Base-by-base conservation (phyloP, 176 grass and related monocot species). In the Zizania latifolia region DNA sequence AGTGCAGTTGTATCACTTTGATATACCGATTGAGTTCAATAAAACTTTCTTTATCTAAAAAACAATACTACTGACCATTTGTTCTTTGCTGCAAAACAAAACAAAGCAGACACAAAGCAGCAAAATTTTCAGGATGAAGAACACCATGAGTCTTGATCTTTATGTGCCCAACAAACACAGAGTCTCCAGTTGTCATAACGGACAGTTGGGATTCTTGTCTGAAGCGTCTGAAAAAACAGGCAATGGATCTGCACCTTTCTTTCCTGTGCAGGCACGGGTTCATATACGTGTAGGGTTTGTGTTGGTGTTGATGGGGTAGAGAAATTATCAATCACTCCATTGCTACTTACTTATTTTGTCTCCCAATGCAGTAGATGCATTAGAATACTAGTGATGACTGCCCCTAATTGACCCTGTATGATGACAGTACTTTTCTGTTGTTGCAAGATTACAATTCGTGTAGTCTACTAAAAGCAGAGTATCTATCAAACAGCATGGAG, bases 401-500 rank as follows among this genome's bases (percentile, higher is more conserved):
- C 24, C 48, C 6, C 28, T 75, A 67, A 57, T 7, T 11, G 40
- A 37, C 33, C 29, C 23, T 63, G 33, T 70, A 78, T 51, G 44
- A 71, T 37, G 15, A 22, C 31, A 34, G 8, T 77, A 21, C 32
- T 13, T 78, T 71, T 71, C 14, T 71, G 36, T 71, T 38, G 6
- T 30, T 26, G 40, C 34, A 51, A 75, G 14, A 67, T 8, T 81
- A 48, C 40, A 40, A 53, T 46, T 65, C 12, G 40, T 80, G 51
- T 48, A 62, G 51, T 85, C 30, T 74, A 56, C 69, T 80, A 51
- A 80, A 85, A 80, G 51, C 44, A 39, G 46, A 67, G n/a, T 48
- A 67, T 48, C 29, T 50, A 80, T 38, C 8, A 61, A 54, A 41
- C 5, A 74, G 75, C 39, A 58, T 80, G 26, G 13, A 9, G 19